phyloP scores from a whole-genome alignment of 2,329 filamentous ascomycete genomes.

The Colletotrichum sp. region DNA sequence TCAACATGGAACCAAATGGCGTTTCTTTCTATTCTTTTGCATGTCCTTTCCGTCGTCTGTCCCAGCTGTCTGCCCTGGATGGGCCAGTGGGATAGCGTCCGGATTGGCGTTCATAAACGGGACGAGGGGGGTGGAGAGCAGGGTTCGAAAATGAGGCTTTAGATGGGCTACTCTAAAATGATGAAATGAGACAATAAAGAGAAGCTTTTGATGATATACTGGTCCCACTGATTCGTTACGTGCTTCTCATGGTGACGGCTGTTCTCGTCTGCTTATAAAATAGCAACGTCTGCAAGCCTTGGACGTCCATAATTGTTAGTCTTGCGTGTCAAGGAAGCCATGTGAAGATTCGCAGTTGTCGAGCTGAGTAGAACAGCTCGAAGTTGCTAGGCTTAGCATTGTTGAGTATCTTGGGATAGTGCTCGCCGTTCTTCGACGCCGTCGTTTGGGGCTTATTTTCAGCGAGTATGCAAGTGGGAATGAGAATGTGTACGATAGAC shows the following conservation, averaged over 20 bases:
- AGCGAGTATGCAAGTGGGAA: background rate
- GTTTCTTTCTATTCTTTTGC: slow-evolving; percentile 5
- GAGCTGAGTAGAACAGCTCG: background rate
- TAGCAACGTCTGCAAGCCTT: background rate
- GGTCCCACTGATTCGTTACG: background rate
- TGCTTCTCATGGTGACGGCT: background rate
- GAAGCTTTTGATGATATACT: background rate
- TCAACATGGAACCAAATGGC: slow-evolving; percentile 2
- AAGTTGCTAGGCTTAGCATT: too few species aligned
- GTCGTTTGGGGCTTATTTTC: background rate
- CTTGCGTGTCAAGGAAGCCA: background rate
- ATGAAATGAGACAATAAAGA: slow-evolving; percentile 2
- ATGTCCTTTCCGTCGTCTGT: background rate
- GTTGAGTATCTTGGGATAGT: background rate
- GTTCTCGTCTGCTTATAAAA: background rate
- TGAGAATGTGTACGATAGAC: too few species aligned
- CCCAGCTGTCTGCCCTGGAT: background rate
- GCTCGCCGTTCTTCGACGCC: background rate
- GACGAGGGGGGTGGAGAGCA: background rate
- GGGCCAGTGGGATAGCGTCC: background rate
- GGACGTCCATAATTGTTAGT: background rate
- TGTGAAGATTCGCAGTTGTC: background rate
- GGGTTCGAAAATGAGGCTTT: background rate
- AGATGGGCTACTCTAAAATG: background rate
- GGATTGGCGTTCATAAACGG: background rate